Evolutionary conservation across 176 grass and related monocot genomes (phyloP).

Genomic region (Carex parvula): DNA sequence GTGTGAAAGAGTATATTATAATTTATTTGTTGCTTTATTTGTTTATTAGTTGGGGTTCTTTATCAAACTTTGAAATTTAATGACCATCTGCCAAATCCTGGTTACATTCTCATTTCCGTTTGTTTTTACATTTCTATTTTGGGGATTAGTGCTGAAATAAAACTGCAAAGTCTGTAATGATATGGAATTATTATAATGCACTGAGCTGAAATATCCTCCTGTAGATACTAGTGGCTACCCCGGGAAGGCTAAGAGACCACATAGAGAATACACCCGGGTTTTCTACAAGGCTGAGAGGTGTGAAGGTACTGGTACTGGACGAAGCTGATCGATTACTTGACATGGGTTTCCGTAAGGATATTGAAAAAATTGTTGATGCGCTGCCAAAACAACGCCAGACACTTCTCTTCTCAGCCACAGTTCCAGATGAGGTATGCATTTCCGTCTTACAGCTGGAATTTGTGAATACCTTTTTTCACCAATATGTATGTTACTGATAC

Average conservation of each 20-base stretch:
- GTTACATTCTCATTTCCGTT: not conserved
- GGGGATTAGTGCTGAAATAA: not conserved
- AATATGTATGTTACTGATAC: not conserved
- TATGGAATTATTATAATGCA: not conserved
- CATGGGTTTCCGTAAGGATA: slow-evolving; percentile 96
- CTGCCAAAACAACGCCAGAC: slow-evolving; percentile 91
- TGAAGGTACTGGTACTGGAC: slow-evolving; percentile 89
- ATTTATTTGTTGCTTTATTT: not conserved
- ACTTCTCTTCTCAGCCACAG: slow-evolving; percentile 91
- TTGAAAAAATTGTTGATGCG: slow-evolving; percentile 79
- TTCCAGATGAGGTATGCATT: slow-evolving; percentile 72
- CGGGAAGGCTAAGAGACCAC: slow-evolving; percentile 89
- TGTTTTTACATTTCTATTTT: not conserved
- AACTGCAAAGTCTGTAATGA: not conserved
- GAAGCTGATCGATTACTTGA: slow-evolving; percentile 96
- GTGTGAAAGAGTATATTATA: not conserved
- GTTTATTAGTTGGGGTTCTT: not conserved
- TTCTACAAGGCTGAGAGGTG: slow-evolving; percentile 69
- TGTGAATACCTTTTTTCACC: not conserved
- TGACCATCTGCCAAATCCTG: not conserved
- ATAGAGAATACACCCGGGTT: slow-evolving; percentile 98
- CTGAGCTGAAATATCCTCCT: not conserved
- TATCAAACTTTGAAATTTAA: not conserved
- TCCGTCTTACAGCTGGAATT: not conserved
- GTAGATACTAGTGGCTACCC: slow-evolving; percentile 89